Conservation (phyloP, 495 filamentous ascomycete genomes). For the Hypoxylon rickii region DNA sequence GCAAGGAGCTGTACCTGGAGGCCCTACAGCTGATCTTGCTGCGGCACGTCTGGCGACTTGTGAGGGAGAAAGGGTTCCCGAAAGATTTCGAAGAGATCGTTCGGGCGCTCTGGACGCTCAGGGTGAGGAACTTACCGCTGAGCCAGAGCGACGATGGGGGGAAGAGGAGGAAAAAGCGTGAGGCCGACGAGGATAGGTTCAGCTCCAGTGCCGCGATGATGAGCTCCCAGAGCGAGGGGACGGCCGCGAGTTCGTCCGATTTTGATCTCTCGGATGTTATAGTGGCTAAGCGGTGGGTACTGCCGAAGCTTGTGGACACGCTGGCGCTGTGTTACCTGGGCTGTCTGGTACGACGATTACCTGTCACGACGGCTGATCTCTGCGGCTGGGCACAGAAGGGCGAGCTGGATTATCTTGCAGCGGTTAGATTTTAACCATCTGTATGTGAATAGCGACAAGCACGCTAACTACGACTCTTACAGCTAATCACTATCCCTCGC, state of each 20-base stretch:
- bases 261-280: conserved; percentile 32
- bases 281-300: conserved; percentile 41
- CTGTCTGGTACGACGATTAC: conserved; percentile 47
- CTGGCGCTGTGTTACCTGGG: conserved; percentile 53
- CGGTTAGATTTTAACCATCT: conserved; percentile 37
- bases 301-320: conserved; percentile 48
- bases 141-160: conserved; percentile 17
- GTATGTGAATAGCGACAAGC: neutral
- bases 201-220: conserved; percentile 33
- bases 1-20: conserved; percentile 78
- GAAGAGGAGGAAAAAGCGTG: neutral
- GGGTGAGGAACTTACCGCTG: conserved; percentile 46
- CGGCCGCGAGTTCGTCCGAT: conserved; percentile 15
- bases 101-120: conserved; percentile 56
- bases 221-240: conserved; percentile 45
- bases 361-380: conserved; percentile 51
- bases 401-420: conserved; percentile 46
- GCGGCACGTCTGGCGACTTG: conserved; percentile 49
- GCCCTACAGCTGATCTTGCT: conserved; percentile 76
- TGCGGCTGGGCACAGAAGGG: conserved; percentile 47
- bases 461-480: conserved; percentile 20
- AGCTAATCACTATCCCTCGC: conserved; percentile 60
- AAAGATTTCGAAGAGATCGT: conserved; percentile 54
- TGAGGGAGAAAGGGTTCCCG: conserved; percentile 45
- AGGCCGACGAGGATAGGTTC: conserved; percentile 9